Evolutionary conservation across 2,329 filamentous ascomycete species (phyloP).

Genomic region (Macroventuria anomochaeta): DNA sequence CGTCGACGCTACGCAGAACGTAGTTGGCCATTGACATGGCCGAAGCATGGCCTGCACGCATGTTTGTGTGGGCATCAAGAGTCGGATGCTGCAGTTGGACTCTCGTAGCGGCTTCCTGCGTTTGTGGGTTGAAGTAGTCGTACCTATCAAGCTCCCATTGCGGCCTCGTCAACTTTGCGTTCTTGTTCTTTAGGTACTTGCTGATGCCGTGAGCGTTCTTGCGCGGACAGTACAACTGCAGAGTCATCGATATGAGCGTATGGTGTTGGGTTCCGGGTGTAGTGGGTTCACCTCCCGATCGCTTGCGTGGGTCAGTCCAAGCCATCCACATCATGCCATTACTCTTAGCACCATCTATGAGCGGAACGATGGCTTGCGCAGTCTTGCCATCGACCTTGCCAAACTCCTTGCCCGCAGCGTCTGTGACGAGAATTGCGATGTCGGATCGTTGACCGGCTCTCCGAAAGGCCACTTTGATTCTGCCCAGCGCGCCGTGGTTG

Average conservation of each 20-base stretch:
- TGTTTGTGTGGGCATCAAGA: slow-evolving; percentile 16
- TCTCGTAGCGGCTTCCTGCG: slow-evolving; percentile 21
- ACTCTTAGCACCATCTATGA: slow-evolving; percentile 70
- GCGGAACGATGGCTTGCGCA: slow-evolving; percentile 70
- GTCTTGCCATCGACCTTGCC: slow-evolving; percentile 75
- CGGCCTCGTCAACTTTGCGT: slow-evolving; percentile 71
- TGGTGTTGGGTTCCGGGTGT: slow-evolving; percentile 24
- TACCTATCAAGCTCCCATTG: slow-evolving; percentile 67
- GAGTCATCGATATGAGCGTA: slow-evolving; percentile 60
- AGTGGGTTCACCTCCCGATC: slow-evolving; percentile 61
- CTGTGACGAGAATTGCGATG: slow-evolving; percentile 77
- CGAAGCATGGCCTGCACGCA: slow-evolving; percentile 13
- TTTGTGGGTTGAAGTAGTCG: slow-evolving; percentile 78
- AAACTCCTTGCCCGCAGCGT: slow-evolving; percentile 74
- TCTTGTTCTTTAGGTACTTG: slow-evolving; percentile 67
- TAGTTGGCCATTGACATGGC: slow-evolving; percentile 22
- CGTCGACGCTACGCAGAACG: slow-evolving; percentile 64
- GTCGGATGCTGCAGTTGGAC: slow-evolving; percentile 24
- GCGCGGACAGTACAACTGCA: slow-evolving; percentile 81
- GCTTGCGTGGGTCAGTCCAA: slow-evolving; percentile 71
- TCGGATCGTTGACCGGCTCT: slow-evolving; percentile 61
- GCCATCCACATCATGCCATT: slow-evolving; percentile 73
- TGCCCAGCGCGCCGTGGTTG: slow-evolving; percentile 65
- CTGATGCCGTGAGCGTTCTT: slow-evolving; percentile 71
- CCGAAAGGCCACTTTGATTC: slow-evolving; percentile 74